Evolutionary conservation across 768 basidiomycete species (phyloP).

Genomic region (Crassisporium funariophilum): DNA sequence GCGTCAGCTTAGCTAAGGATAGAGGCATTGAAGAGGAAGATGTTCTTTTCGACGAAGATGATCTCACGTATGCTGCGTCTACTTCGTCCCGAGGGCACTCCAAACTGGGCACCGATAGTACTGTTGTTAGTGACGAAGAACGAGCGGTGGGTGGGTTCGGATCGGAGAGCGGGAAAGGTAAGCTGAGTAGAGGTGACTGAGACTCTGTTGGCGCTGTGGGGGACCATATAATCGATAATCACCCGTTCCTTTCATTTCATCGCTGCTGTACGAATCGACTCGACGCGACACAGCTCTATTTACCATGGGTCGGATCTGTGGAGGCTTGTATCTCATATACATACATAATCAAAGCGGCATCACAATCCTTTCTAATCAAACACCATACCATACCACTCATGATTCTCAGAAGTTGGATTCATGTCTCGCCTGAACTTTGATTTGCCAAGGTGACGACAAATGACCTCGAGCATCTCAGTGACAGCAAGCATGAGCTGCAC

Average conservation of each 20-base stretch:
- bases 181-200: slow-evolving; percentile 11
- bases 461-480: too few species aligned
- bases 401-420: too few species aligned
- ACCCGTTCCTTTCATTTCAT: slow-evolving; percentile 4
- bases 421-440: too few species aligned
- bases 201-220: too few species aligned
- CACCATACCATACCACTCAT: neutral
- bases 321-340: slow-evolving; percentile 8
- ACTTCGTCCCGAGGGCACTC: slow-evolving; percentile 45
- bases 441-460: too few species aligned
- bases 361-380: neutral
- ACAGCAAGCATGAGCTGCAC: too few species aligned
- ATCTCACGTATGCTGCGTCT: slow-evolving; percentile 43
- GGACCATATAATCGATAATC: neutral
- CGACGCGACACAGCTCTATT: neutral
- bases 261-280: slow-evolving; percentile 6
- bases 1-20: slow-evolving; percentile 30
- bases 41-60: slow-evolving; percentile 67
- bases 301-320: neutral
- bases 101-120: slow-evolving; percentile 45
- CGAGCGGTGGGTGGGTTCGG: slow-evolving; percentile 22
- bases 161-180: slow-evolving; percentile 13
- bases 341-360: slow-evolving; percentile 5
- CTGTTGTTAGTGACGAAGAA: slow-evolving; percentile 41
- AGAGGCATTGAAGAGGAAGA: slow-evolving; percentile 49